Conservation (phyloP, 176 grass and related monocot genomes). For the Phragmites australis region DNA sequence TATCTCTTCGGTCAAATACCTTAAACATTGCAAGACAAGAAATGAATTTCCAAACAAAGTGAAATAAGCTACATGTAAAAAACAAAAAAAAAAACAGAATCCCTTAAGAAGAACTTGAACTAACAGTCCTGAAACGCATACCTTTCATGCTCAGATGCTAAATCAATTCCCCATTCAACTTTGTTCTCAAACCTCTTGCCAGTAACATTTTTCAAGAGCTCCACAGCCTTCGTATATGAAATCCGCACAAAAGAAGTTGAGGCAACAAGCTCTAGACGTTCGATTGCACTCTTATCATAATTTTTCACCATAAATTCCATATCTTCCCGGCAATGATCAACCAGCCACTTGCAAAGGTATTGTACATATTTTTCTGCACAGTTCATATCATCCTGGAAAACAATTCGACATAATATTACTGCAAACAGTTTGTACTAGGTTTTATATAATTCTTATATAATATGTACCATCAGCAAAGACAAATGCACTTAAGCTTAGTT, state of each 20-base stretch:
- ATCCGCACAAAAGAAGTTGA: slow-evolving; percentile 67
- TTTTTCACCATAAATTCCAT: slow-evolving; percentile 97
- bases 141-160: slow-evolving; percentile 98
- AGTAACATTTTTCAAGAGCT: slow-evolving; percentile 71
- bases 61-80: neutral
- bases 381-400: slow-evolving; percentile 87
- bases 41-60: slow-evolving; percentile 9
- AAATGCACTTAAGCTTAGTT: neutral
- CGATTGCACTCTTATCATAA: slow-evolving; percentile 76
- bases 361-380: slow-evolving; percentile 85
- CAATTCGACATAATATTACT: neutral
- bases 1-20: slow-evolving; percentile 95
- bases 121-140: slow-evolving; percentile 18
- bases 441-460: neutral
- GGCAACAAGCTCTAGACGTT: slow-evolving; percentile 81
- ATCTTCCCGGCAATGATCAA: slow-evolving; percentile 72
- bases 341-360: slow-evolving; percentile 93
- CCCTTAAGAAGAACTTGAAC: neutral
- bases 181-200: slow-evolving; percentile 79
- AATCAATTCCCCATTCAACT: slow-evolving; percentile 98
- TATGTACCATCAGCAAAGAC: neutral
- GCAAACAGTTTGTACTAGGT: neutral
- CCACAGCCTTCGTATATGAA: slow-evolving; percentile 84
- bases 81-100: neutral
- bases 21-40: slow-evolving; percentile 22